Evolutionary conservation across 78 protist species (phyloP).

Genomic region (Pigoraptor vietnamica): DNA sequence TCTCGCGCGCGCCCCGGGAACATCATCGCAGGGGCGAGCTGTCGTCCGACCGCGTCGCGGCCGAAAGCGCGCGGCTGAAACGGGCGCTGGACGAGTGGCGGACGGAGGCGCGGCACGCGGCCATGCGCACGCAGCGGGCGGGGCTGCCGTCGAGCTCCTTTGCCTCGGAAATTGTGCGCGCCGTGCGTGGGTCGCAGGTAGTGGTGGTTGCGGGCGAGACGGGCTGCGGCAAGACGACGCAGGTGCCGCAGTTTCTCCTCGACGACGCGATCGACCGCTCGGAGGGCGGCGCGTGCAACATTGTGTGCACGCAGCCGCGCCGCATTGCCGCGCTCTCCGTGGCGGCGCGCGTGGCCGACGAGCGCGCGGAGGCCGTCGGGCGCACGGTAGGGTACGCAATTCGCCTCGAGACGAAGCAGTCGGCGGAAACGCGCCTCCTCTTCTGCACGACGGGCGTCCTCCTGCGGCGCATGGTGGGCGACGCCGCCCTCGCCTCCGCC

Average conservation of each 20-base stretch:
- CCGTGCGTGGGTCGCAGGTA: slow-evolving; percentile 50
- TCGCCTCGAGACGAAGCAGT: slow-evolving; percentile 13
- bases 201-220: not conserved
- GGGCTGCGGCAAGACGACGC: slow-evolving; percentile 67
- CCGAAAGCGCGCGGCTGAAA: not conserved
- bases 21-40: not conserved
- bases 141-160: not conserved
- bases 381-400: slow-evolving; percentile 51
- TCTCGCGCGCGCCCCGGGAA: not conserved
- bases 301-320: slow-evolving; percentile 76
- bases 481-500: not conserved
- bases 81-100: not conserved
- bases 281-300: not conserved
- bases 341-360: slow-evolving; percentile 74
- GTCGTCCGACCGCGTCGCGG: not conserved
- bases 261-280: slow-evolving; percentile 25
- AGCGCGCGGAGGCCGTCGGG: slow-evolving; percentile 51
- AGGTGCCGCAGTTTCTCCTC: slow-evolving; percentile 68
- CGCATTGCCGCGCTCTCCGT: slow-evolving; percentile 61
- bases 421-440: slow-evolving; percentile 43
- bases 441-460: slow-evolving; percentile 79
- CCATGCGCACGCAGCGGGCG: not conserved
- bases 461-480: slow-evolving; percentile 39
- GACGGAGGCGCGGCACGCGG: not conserved
- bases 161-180: not conserved